Evolutionary conservation across 1,139 yeast genomes (phyloP), one percentile per base, ranked within the genome.

Genomic region (Magnusiomyces sp.): DNA sequence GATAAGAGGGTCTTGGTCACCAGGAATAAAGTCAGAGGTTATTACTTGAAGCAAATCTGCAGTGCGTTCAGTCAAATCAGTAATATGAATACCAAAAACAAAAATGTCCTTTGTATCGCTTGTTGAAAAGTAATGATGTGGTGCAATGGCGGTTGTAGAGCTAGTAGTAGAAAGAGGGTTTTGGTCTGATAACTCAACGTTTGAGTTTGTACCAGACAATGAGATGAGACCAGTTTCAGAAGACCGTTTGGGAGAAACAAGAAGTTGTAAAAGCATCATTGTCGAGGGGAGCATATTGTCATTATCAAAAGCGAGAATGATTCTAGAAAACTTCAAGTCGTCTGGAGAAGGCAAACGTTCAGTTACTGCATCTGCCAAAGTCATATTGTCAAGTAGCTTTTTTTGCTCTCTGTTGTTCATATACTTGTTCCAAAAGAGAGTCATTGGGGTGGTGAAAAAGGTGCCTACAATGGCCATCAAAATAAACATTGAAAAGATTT

Each of bases 401-500:
- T 27, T 29, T 7, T 27, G 27, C 14, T 41, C 44, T 5, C 23
- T n/a, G 40, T 38, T 38, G 16, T 38, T 17, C 14, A 42, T 27
- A 6, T 19, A 29, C 16, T 14, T 23, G 19, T 32, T 16, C 32
- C 37, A 36, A 62, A 71, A 63, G 45, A 77, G 64, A 0, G 92
- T 77, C 59, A 84, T 65, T 1, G 94, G 94, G 1, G 94, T 83
- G 1, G 94, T 85, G 20, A 79, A 65, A 58, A 84, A 82, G 0
- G 94, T 85, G 1, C 88, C 76, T 1, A 83, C 74, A 52, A 85
- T 71, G 0, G 94, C 88, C 94, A 84, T 84, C 44, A 85, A 78
- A 53, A 85, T 78, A 60, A 85, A 83, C 89, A 85, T 85, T 14
- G 90, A 80, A 64, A 79, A 85, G 1, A 81, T 80, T 55, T 76